Percentiles rank a stretch among this genome's conserved stretches.
These are phyloP conservation scores for Jasminum sambac DNA, from an alignment of 257 asterid genomes.

Conservation along the genomic window DNA sequence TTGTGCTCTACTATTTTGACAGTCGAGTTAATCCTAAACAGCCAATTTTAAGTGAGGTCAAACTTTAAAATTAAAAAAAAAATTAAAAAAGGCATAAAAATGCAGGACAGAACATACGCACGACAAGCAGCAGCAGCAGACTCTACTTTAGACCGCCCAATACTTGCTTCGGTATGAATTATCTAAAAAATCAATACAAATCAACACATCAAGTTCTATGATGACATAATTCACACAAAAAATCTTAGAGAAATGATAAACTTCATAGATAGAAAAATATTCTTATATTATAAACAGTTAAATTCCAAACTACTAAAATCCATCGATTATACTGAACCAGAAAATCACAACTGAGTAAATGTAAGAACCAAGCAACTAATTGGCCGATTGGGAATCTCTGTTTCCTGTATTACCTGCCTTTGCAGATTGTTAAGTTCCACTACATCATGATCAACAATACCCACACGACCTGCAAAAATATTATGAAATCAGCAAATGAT, in stretches of 20 bases:
- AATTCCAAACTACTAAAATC: not conserved
- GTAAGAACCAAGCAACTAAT: not conserved
- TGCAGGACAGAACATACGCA: conserved; percentile 47
- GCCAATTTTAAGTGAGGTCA: conserved; percentile 18
- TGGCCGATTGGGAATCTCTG: not conserved
- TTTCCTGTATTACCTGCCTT: conserved; percentile 64
- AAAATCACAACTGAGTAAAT: not conserved
- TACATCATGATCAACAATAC: conserved; percentile 95
- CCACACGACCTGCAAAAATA: conserved; percentile 70
- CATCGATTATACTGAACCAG: not conserved
- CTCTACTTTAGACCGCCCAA: conserved; percentile 94
- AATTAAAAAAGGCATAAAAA: conserved; percentile 4
- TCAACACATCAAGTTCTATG: conserved; percentile 6
- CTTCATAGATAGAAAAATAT: too few species aligned
- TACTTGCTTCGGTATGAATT: conserved; percentile 88
- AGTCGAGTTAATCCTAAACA: conserved; percentile 75
- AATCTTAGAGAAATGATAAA: not conserved
- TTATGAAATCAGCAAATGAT: conserved; percentile 8
- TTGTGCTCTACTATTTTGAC: conserved; percentile 75
- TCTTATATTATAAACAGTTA: not conserved
- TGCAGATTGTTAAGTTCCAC: conserved; percentile 98
- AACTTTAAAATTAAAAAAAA: conserved; percentile 2
- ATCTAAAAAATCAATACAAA: conserved; percentile 44
- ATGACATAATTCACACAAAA: not conserved
- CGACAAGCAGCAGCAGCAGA: conserved; percentile 98